Evolutionary conservation across 176 grass and related monocot species (phyloP).

Genomic region (Bonia amplexicaulis): DNA sequence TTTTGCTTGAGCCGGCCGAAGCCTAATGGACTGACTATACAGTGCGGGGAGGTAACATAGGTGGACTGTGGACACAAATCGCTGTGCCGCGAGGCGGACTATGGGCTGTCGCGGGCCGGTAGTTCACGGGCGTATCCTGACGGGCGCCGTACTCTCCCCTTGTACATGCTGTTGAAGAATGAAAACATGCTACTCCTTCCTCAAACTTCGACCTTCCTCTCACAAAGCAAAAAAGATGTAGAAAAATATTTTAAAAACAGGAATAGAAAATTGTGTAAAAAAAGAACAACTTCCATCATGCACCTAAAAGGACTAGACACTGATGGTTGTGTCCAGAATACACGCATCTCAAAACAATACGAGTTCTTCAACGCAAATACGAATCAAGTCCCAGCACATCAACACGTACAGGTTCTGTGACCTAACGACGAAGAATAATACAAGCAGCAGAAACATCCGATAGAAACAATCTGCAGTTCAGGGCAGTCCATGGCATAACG

Average conservation of each 20-base stretch:
- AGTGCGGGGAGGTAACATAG: neutral
- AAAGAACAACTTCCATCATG: neutral
- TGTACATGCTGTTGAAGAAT: no score
- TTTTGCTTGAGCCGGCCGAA: neutral
- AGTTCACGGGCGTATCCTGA: neutral
- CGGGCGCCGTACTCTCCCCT: no score
- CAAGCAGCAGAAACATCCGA: neutral
- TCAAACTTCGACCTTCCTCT: neutral
- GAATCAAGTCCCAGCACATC: neutral
- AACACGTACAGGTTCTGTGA: neutral
- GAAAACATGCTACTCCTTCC: no score
- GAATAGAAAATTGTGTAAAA: neutral
- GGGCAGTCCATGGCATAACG: neutral
- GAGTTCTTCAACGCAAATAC: neutral
- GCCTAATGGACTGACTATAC: neutral
- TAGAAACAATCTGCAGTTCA: neutral
- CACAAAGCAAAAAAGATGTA: neutral
- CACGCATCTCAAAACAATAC: neutral
- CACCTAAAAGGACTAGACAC: neutral
- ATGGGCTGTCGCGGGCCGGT: neutral
- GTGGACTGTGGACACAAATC: no score
- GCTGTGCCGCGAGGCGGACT: neutral
- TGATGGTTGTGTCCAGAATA: neutral
- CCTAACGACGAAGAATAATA: neutral
- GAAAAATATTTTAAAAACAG: no score